These are phyloP conservation scores for Calocybe indica DNA, from an alignment of 768 basidiomycete species.

Conservation along the genomic window DNA sequence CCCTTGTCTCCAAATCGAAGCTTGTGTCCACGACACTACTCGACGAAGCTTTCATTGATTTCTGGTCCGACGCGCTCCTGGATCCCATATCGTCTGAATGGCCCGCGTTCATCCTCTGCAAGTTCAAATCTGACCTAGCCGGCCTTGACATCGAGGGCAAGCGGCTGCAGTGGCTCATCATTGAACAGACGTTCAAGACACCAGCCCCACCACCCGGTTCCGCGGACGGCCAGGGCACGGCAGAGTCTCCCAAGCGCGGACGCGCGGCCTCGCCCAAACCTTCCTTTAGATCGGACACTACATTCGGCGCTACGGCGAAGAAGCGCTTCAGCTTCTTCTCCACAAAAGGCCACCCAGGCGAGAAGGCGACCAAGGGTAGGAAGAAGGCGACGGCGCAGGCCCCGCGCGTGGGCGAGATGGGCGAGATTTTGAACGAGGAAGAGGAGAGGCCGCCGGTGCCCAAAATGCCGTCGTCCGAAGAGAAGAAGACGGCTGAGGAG, in stretches of 20 bases:
- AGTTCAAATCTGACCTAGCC: slow-evolving; percentile 42
- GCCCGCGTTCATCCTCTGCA: slow-evolving; percentile 69
- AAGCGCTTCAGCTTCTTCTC: slow-evolving; percentile 65
- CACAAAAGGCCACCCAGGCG: slow-evolving; percentile 24
- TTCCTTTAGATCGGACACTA: slow-evolving; percentile 38
- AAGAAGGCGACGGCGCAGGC: slow-evolving; percentile 28
- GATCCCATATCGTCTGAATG: slow-evolving; percentile 61
- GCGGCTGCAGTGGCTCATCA: slow-evolving; percentile 55
- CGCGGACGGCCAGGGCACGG: slow-evolving; percentile 3
- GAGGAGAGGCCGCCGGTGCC: slow-evolving; percentile 27
- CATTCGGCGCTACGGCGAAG: slow-evolving; percentile 39
- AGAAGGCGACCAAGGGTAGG: slow-evolving; percentile 24
- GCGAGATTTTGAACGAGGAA: slow-evolving; percentile 59
- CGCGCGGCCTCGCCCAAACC: slow-evolving; percentile 36
- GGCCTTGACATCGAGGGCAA: slow-evolving; percentile 28
- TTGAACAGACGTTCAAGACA: slow-evolving; percentile 55
- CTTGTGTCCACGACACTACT: slow-evolving; percentile 46
- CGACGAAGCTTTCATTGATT: slow-evolving; percentile 81
- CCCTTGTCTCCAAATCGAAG: slow-evolving; percentile 30
- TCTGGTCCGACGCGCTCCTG: slow-evolving; percentile 70
- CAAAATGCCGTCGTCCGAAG: slow-evolving; percentile 22
- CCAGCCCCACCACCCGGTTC: slow-evolving; percentile 25
- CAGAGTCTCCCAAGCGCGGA: slow-evolving; percentile 13
- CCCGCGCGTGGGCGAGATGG: slow-evolving; percentile 59
- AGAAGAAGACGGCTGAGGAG: slow-evolving; percentile 16